Evolutionary conservation across 257 asterid species (phyloP), one percentile per base, ranked within the genome.

Genomic region (Thymus quinquecostatus): DNA sequence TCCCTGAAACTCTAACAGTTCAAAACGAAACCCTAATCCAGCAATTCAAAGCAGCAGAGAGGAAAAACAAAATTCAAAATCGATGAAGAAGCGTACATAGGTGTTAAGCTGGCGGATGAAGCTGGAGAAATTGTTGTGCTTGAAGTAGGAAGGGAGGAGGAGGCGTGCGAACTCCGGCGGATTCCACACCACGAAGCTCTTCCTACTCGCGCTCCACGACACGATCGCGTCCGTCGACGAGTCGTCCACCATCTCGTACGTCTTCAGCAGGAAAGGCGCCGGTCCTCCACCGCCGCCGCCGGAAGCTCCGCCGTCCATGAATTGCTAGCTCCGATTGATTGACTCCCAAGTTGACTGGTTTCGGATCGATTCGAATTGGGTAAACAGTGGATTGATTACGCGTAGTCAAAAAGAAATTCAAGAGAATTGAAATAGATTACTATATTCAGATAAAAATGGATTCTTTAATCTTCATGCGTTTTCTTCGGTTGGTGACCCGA

Each of bases 101-200:
- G 98, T 90, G 75, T 92, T 92, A 78, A 92, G 98, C 91, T 92
- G 98, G 61, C 98, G 97, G 43, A 92, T 90, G 83, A 92, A 92
- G 80, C 98, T 92, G 63, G 98, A 86, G 84, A 92, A 92, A 79
- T 89, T 92, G 73, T 84, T 92, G 89, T 89, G 98, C 73, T 89
- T 89, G 63, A 92, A 90, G 80, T 88, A 92, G 4, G 95, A 71
- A 51, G 98, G 97, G 48, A 92, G 97, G 60, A 92, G 91, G 67
- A 85, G 5, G 32, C 95, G 88, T 27, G 89, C 90, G 68, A 92
- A 92, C 65, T 92, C 98, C 27, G 96, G 98, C 40, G 97, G 97
- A 69, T 92, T 85, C 98, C 97, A 92, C 1, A 92, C 98, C 30
- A 90, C 88, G 55, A 92, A 92, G 79, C 97, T 90, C 69, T 84